Percentiles rank a stretch among this genome's conserved stretches.
phyloP scores from a whole-genome alignment of 192 early-diverging fungal genomes.

The Backusella circina region DNA sequence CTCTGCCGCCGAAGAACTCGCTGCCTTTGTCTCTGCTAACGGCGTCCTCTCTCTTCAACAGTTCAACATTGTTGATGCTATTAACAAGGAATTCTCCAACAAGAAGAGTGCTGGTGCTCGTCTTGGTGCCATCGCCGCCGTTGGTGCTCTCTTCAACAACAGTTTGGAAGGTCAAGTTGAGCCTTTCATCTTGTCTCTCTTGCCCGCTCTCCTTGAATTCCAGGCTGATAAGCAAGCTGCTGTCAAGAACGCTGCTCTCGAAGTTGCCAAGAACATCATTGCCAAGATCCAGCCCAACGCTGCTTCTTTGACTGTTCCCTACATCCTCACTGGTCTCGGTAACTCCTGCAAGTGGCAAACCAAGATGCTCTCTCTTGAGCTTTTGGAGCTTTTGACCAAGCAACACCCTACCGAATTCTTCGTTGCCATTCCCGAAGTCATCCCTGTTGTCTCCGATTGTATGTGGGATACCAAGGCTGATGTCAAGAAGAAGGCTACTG shows the following conservation, averaged over 20 bases:
- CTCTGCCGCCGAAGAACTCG: conserved; percentile 27
- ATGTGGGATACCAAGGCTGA: conserved; percentile 85
- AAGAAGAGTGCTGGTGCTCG: conserved; percentile 67
- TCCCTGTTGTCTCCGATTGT: conserved; percentile 67
- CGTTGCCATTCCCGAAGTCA: conserved; percentile 55
- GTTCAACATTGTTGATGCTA: conserved; percentile 53
- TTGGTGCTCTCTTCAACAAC: conserved; percentile 50
- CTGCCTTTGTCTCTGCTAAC: conserved; percentile 46
- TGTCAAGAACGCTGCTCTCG: conserved; percentile 40
- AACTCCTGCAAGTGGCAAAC: conserved; percentile 78
- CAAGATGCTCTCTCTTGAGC: conserved; percentile 50
- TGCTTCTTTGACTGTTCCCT: conserved; percentile 54
- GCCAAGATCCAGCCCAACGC: conserved; percentile 43
- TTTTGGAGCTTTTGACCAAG: conserved; percentile 42
- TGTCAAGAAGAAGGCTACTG: conserved; percentile 58
- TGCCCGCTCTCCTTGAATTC: conserved; percentile 59
- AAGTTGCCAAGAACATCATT: conserved; percentile 43
- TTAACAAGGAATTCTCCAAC: conserved; percentile 58
- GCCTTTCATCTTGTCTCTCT: conserved; percentile 61
- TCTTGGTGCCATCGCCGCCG: conserved; percentile 59
- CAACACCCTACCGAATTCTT: conserved; percentile 47
- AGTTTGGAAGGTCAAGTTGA: conserved; percentile 52
- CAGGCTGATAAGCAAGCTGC: conserved; percentile 53
- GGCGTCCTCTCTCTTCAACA: conserved; percentile 55
- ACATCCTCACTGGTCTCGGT: conserved; percentile 60